Conservation (phyloP, 2,329 filamentous ascomycete genomes). For the Dichotomopilus funicola region DNA sequence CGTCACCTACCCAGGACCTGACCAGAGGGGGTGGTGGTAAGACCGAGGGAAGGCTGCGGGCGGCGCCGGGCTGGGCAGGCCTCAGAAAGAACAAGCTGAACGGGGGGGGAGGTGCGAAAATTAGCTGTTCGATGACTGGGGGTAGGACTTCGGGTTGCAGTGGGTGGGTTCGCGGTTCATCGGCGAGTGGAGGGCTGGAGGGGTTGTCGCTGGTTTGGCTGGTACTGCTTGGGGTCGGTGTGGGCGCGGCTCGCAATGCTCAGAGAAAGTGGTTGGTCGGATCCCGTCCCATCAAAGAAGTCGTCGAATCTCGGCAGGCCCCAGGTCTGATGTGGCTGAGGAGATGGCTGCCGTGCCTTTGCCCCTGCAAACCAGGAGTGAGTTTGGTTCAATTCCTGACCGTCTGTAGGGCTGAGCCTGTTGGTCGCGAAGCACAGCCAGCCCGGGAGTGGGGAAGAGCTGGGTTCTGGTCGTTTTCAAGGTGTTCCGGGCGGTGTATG, state of each 20-base stretch:
- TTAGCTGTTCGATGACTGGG: constrained; percentile 12
- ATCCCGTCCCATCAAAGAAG: constrained; percentile 2
- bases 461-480: neutral
- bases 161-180: constrained; percentile 10
- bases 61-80: constrained; percentile 20
- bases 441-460: constrained; percentile 3
- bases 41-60: constrained; percentile 23
- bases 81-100: constrained; percentile 20
- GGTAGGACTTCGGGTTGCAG: constrained; percentile 18
- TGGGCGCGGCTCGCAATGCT: constrained; percentile 15
- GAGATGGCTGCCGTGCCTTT: constrained; percentile 15
- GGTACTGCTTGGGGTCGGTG: neutral
- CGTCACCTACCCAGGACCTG: constrained; percentile 20
- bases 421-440: constrained; percentile 13
- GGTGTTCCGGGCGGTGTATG: too few species aligned
- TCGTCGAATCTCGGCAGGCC: neutral
- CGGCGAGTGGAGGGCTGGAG: neutral
- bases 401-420: constrained; percentile 18
- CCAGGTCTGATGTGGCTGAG: constrained; percentile 17
- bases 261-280: neutral
- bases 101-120: constrained; percentile 15
- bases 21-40: constrained; percentile 13
- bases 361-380: neutral
- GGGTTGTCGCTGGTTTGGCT: neutral
- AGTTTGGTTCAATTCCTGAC: constrained; percentile 18